Evolutionary conservation across 345 rosid genomes (phyloP), one percentile per base, ranked within the genome.

Genomic region (Zanthoxylum bungeanum): DNA sequence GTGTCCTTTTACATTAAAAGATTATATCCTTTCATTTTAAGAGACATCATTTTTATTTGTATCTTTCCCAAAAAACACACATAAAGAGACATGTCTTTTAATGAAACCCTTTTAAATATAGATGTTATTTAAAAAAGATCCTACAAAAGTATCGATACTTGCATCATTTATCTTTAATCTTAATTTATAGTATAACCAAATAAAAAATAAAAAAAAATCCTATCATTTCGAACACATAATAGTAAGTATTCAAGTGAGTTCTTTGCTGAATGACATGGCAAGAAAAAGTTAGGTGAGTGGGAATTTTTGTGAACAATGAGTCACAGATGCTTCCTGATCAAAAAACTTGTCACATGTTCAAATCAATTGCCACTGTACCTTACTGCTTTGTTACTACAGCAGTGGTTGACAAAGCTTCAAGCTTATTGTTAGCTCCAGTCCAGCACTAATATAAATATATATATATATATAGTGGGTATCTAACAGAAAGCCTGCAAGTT

Each of bases 401-500:
- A 1, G 59, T 53, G 60, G 65, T 24, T 63, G 56, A 75, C 70
- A 55, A 69, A n/a, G 64, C 49, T 25, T 34, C 44, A 49, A 22
- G 37, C 36, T 25, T 10, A 5, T 21, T 33, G n/a, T n/a, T n/a
- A 21, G 21, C n/a, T n/a, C n/a, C n/a, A n/a, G 31, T 52, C 68
- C 34, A 49, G 25, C 52, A 9, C 34, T 19, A 36, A 16, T 28
- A 4, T 11, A 0, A n/a, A n/a, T n/a, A n/a, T 1, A 14, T 44
- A 19, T 1, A 42, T 19, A 44, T 44, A 17, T 44, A 14, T 44
- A 44, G 24, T 61, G 62, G 30, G 4, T 22, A 27, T 39, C 61
- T 12, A 40, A 55, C 42, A n/a, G 58, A 73, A 73, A 56, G 69
- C 64, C 64, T 7, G 36, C 58, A 40, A 36, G 33, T 73, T 64